Base-by-base conservation (phyloP, 176 grass and related monocot genomes). In the Eragrostis curvula region DNA sequence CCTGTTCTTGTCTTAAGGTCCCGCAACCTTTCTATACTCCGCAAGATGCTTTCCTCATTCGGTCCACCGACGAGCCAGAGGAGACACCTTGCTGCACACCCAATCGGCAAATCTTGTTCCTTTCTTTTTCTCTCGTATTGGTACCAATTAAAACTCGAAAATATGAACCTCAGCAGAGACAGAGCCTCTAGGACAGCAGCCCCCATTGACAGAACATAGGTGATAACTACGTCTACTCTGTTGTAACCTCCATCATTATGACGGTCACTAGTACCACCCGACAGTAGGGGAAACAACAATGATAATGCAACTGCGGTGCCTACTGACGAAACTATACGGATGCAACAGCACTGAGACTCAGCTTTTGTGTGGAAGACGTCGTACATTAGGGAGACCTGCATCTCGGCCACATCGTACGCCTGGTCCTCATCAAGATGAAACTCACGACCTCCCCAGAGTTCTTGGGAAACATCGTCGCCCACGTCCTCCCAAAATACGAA, bases 301-400 rank as follows among this genome's bases (percentile, higher is more conserved):
- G 68, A 5, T 5, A 83, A 69, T 4, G 80, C 74, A 8, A 16
- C 3, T 5, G 25, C 3, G 58, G 36, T 74, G 14, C 5, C 68
- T 17, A 52, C 49, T 3, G 24, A 32, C 1, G 66, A 73, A 25
- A 73, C 15, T 17, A 68, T 24, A 17, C 55, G 80, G 25, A 79
- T 39, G 46, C 60, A 45, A 55, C 67, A 74, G 3, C 6, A 7
- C 18, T 39, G 40, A 7, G 42, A 68, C 21, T 69, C 56, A 67
- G 55, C 40, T 15, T 76, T 76, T 24, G 39, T 76, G 74, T 76
- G 60, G 21, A 76, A 61, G 55, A 60, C 42, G 3, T 88, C 74
- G 46, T 83, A 70, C 25, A 87, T 15, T 15, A 75, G 43, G 5
- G 59, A 87, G 3, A 87, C 56, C 39, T 86, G 77, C 61, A 79